Base-by-base conservation (phyloP, 495 filamentous ascomycete genomes). In the Tuber indicum region DNA sequence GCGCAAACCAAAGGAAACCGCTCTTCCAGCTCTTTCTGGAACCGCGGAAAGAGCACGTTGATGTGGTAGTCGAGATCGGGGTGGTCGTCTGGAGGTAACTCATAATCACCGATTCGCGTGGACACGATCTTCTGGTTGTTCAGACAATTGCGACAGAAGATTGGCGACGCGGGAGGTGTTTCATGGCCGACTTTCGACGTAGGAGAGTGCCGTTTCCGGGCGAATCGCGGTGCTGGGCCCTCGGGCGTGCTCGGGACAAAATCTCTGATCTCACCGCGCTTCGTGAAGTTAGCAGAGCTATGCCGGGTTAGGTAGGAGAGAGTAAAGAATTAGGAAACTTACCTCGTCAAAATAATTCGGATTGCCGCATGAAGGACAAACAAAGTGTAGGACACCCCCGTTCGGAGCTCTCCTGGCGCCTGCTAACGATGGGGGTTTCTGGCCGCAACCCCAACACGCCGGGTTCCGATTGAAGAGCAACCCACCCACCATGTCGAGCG, bases 331-430 rank as follows among this genome's bases (percentile, higher is more conserved):
- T 43, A 36, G 36, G 72, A 6, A 62, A n/a, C 49, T 8, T 62
- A 82, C 81, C 72, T 82, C 73, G 71, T 82, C 81, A 21, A 82
- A 77, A 69, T 82, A 77, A 69, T 82, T 82, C 39, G 82, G 80
- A 26, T 80, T 80, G 32, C 78, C 73, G 73, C 81, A 82, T 41
- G 78, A 39, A 0, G 71, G 81, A 69, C 81, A 82, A 17, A 72
- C 79, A 62, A 82, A 82, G 32, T 70, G 74, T 32, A 77, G 69
- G 17, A 76, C 47, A 8, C 80, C 74, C 3, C 81, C 80, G 42
- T 75, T 82, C 6, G 77, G 72, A 49, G 70, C 74, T 49, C 46
- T 74, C 52, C 16, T 76, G 5, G 9, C 74, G n/a, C 52, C 21
- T 49, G 32, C 72, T 77, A 44, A 78, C 70, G 23, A 74, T 23